These are phyloP conservation scores for Aspergillus eucalypticola DNA, from an alignment of 2,329 filamentous ascomycete genomes.

Conservation along the genomic window DNA sequence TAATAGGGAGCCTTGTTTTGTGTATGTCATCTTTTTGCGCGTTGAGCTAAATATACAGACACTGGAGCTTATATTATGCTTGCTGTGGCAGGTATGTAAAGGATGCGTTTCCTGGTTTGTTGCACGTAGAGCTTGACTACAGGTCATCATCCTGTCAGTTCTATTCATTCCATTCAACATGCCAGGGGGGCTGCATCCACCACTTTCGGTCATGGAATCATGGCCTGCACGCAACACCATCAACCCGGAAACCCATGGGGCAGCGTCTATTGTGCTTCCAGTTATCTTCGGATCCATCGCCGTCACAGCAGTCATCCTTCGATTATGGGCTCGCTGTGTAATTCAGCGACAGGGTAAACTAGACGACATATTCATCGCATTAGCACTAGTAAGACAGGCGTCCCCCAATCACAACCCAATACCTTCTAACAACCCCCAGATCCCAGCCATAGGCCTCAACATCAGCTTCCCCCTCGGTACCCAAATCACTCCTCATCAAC, in stretches of 20 bases:
- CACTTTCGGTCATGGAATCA: constrained; percentile 9
- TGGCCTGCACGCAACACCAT: constrained; percentile 7
- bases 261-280: not conserved
- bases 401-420: no score
- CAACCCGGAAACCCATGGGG: constrained; percentile 10
- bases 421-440: not conserved
- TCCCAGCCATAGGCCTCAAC: not conserved
- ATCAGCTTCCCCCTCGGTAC: not conserved
- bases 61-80: no score
- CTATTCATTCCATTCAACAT: not conserved
- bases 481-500: not conserved
- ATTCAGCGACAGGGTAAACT: constrained; percentile 1
- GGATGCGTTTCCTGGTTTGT: no score
- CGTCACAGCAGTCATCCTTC: not conserved
- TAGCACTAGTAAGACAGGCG: constrained; percentile 6
- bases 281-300: not conserved
- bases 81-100: not conserved
- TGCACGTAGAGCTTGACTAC: no score
- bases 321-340: constrained; percentile 4
- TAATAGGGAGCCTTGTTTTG: no score
- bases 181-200: constrained; percentile 8
- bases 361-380: constrained; percentile 4
- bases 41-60: no score
- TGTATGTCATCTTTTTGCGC: no score
- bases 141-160: not conserved